Evolutionary conservation across 1,139 yeast species (phyloP), one percentile per base, ranked within the genome.

Genomic region (Debaryomycetaceae sp.): DNA sequence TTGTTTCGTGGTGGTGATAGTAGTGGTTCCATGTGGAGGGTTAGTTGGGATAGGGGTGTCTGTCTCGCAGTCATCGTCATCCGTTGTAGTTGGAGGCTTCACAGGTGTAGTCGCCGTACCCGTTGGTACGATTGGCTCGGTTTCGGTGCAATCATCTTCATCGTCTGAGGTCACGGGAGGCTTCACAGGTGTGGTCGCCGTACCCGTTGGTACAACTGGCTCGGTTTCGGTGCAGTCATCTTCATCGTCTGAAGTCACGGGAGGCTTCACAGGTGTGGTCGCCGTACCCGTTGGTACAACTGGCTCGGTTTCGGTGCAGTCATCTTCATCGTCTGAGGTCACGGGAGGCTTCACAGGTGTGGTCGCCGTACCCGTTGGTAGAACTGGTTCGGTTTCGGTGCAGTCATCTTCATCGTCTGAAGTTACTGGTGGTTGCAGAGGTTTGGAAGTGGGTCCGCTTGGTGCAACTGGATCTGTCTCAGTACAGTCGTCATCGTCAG

Each of bases 201-300:
- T 24, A 22, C 29, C 28, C 9, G 35, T 33, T n/a, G 43, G 12
- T 8, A 12, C 12, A 25, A 20, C 17, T 9, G 27, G 16, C 16
- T 18, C 6, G 10, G 36, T 33, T 14, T 26, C 26, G 4, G 22
- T 29, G 25, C 36, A 30, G 5, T 28, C 26, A 15, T 28, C 25
- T 5, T 21, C 28, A 12, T 28, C 37, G 19, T 11, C n/a, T n/a
- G n/a, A n/a, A n/a, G n/a, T n/a, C n/a, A n/a, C n/a, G n/a, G 31
- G 23, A 7, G 40, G 37, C 14, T 35, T 36, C 14, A 9, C 27
- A 12, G 27, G 33, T 20, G 36, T 37, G n/a, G 44, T 37, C 2
- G 39, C 35, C 15, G 25, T 24, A 22, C 29, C 28, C 9, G 35
- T 33, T n/a, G 43, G 12, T 8, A 12, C 12, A 25, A 20, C 17